Conservation (phyloP, 345 rosid species). For the Pistacia vera region DNA sequence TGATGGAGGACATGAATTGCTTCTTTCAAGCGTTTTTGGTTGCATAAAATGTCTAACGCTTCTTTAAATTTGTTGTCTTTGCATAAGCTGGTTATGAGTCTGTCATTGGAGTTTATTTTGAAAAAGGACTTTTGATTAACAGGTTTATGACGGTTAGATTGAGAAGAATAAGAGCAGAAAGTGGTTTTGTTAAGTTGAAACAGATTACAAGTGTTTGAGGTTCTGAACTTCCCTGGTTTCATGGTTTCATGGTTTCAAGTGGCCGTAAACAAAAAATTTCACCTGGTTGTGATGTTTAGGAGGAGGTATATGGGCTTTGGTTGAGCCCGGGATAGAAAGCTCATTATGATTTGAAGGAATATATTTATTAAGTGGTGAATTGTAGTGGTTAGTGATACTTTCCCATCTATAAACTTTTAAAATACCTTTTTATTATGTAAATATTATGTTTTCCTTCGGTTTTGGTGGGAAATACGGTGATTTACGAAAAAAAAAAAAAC, state of each 20-base stretch:
- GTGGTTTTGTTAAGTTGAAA: conserved; percentile 18
- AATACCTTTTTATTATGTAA: no score
- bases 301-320: neutral
- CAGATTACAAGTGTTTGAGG: conserved; percentile 5
- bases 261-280: no score
- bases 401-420: no score
- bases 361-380: no score
- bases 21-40: conserved; percentile 49
- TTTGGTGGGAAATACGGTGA: no score
- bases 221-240: conserved; percentile 16
- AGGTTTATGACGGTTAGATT: conserved; percentile 13
- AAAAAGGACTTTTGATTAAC: conserved; percentile 41
- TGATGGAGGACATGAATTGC: conserved; percentile 59
- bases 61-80: conserved; percentile 47
- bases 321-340: no score
- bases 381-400: no score
- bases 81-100: conserved; percentile 45
- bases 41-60: conserved; percentile 66
- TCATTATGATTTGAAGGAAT: no score
- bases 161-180: conserved; percentile 35
- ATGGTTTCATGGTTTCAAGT: conserved; percentile 23
- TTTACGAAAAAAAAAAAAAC: no score
- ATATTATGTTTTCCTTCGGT: no score
- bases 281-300: conserved; percentile 1
- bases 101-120: conserved; percentile 32